Evolutionary conservation across 768 basidiomycete species (phyloP), one percentile per base, ranked within the genome.

Genomic region (Boletus tomentosulus): DNA sequence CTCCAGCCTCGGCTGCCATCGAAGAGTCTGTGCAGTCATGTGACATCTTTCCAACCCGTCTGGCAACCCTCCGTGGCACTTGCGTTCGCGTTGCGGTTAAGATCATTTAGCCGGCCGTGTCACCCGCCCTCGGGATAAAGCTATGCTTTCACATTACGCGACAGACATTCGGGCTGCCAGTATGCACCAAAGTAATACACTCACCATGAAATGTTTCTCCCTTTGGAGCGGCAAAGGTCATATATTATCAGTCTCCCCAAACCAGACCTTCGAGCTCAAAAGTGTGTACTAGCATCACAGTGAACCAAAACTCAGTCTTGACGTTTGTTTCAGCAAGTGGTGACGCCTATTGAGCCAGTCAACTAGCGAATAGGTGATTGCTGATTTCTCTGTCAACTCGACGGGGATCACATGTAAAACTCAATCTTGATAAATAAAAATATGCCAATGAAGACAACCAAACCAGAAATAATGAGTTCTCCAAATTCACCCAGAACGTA

Each of bases 401-500:
- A 9, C 12, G 3, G 27, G 42, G 35, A 63, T 68, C 57, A 70
- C 47, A 56, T 50, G 45, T 61, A 69, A 48, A 61, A 61, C 34
- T 48, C 49, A 27, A 66, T 57, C 50, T 67, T 70, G 57, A 71
- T 51, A 54, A 73, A 57, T 8, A 61, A 51, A 33, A 69, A 57
- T 3, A 73, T 45, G 10, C 64, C 71, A 42, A 74, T 38, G 49
- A 73, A 61, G 27, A 71, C 64, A 12, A 65, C 66, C 54, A 61
- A 55, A 45, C 66, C 67, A n/a, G 71, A 70, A 8, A 59, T 5
- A 33, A 74, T 61, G 42, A 58, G 54, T 44, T 65, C 61, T 1
- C 71, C 72, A 58, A 73, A 79, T 66, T 91, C 88, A n/a, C 73
- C 70, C 81, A 85, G 54, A 88, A 73, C 51, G 81, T 76, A 60